Percentiles rank a stretch among this genome's conserved stretches.
phyloP scores from a whole-genome alignment of 2,329 filamentous ascomycete genomes.

The Intubia oerlemansii region DNA sequence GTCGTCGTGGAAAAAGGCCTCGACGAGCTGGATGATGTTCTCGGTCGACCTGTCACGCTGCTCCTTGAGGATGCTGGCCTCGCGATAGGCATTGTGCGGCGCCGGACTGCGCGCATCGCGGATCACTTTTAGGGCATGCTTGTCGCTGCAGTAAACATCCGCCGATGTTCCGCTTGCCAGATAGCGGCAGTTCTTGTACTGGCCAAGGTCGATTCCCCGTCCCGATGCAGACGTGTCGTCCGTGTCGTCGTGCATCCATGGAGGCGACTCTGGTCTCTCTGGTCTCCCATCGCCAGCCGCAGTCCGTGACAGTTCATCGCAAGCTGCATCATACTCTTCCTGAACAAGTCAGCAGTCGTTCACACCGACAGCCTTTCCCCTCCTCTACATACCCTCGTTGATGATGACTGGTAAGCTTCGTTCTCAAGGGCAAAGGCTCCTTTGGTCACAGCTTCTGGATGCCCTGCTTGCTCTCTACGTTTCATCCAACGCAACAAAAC shows the following conservation, averaged over 20 bases:
- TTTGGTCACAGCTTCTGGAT: slow-evolving; percentile 6
- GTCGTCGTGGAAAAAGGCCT: slow-evolving; percentile 50
- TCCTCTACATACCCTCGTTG: slow-evolving; percentile 40
- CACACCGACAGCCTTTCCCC: too few species aligned
- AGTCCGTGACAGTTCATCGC: too few species aligned
- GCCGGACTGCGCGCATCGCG: slow-evolving; percentile 48
- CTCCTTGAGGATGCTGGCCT: slow-evolving; percentile 49
- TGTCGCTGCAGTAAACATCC: slow-evolving; percentile 50
- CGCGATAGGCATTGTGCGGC: slow-evolving; percentile 65
- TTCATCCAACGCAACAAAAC: too few species aligned
- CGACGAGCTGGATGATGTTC: slow-evolving; percentile 43
- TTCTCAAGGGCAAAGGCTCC: slow-evolving; percentile 46
- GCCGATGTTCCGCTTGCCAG: slow-evolving; percentile 57
- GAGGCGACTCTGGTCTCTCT: too few species aligned
- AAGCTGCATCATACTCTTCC: too few species aligned
- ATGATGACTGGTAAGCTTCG: slow-evolving; percentile 34
- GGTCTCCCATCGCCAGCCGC: too few species aligned
- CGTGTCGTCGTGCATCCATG: too few species aligned
- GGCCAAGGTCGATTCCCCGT: slow-evolving; percentile 33
- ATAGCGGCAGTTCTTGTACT: slow-evolving; percentile 29
- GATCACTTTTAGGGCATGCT: slow-evolving; percentile 66
- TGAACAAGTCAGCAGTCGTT: too few species aligned
- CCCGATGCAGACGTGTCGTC: too few species aligned
- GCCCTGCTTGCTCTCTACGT: too few species aligned
- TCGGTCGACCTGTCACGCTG: slow-evolving; percentile 28